Conservation (phyloP, 306 rosid genomes). For the Senna tora region DNA sequence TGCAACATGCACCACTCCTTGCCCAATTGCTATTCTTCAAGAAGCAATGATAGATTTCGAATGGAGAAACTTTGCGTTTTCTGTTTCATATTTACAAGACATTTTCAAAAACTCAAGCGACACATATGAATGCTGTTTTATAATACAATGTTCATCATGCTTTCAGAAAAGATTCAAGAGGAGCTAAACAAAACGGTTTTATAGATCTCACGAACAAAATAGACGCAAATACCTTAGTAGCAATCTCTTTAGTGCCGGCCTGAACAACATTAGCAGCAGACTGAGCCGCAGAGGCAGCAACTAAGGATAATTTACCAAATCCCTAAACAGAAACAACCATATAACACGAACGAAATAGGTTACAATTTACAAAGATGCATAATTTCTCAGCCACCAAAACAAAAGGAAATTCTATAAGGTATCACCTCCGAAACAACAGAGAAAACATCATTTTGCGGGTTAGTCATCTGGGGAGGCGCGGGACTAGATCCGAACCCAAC, state of each 20-base stretch:
- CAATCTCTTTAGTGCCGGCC: slow-evolving; percentile 79
- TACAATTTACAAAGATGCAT: slow-evolving; percentile 5
- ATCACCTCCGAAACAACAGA: slow-evolving; percentile 93
- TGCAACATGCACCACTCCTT: neutral
- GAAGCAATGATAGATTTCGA: slow-evolving; percentile 3
- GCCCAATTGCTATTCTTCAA: neutral
- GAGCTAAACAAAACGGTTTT: slow-evolving; percentile 3
- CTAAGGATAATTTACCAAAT: slow-evolving; percentile 82
- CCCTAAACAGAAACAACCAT: slow-evolving; percentile 59
- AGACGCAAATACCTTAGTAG: slow-evolving; percentile 71
- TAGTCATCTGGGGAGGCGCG: slow-evolving; percentile 48
- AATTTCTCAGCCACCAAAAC: neutral
- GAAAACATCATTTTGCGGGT: slow-evolving; percentile 63
- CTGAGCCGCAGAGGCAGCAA: slow-evolving; percentile 85
- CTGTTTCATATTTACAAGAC: neutral
- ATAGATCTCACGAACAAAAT: neutral
- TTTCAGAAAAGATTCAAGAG: neutral
- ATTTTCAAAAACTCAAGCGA: slow-evolving; percentile 7
- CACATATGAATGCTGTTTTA: neutral
- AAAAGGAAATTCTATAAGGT: neutral
- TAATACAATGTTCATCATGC: neutral
- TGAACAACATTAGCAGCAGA: slow-evolving; percentile 94
- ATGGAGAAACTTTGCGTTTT: neutral
- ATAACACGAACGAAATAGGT: neutral
- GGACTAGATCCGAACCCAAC: slow-evolving; percentile 91